phyloP scores from a whole-genome alignment of 163 green algal genomes.

The Prototheca stagnorum region DNA sequence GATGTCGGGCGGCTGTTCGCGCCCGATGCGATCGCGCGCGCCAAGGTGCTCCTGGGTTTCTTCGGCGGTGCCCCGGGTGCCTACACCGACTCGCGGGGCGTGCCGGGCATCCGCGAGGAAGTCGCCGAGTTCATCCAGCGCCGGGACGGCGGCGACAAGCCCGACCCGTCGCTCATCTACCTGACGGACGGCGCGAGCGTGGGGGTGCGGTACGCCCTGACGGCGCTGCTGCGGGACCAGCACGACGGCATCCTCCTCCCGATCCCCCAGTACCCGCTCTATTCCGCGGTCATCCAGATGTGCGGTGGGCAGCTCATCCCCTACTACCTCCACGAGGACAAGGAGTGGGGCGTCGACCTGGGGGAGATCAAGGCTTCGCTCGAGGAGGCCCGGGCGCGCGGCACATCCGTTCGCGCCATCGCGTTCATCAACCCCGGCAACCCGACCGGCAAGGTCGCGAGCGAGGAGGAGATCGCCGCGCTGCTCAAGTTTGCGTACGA shows the following conservation, averaged over 20 bases:
- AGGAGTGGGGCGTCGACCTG: slow-evolving; percentile 54
- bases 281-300: slow-evolving; percentile 29
- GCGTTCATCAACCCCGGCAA: slow-evolving; percentile 96
- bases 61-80: slow-evolving; percentile 52
- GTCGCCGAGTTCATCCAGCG: slow-evolving; percentile 66
- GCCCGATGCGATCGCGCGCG: slow-evolving; percentile 49
- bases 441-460: slow-evolving; percentile 77
- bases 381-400: slow-evolving; percentile 23
- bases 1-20: slow-evolving; percentile 52
- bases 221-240: slow-evolving; percentile 53
- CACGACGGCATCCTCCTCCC: slow-evolving; percentile 68
- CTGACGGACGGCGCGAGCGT: slow-evolving; percentile 69
- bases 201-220: slow-evolving; percentile 41
- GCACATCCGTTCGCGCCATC: slow-evolving; percentile 53
- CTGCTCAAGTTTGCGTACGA: slow-evolving; percentile 75
- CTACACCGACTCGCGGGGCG: slow-evolving; percentile 71
- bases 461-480: slow-evolving; percentile 57
- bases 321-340: slow-evolving; percentile 68
- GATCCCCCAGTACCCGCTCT: slow-evolving; percentile 79
- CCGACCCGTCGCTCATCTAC: slow-evolving; percentile 64
- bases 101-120: slow-evolving; percentile 48
- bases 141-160: slow-evolving; percentile 50
- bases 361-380: slow-evolving; percentile 26
- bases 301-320: slow-evolving; percentile 47
- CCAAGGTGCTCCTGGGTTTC: slow-evolving; percentile 34